Evolutionary conservation across 768 basidiomycete genomes (phyloP), one percentile per base, ranked within the genome.

Genomic region (Leucocoprinus sp.): DNA sequence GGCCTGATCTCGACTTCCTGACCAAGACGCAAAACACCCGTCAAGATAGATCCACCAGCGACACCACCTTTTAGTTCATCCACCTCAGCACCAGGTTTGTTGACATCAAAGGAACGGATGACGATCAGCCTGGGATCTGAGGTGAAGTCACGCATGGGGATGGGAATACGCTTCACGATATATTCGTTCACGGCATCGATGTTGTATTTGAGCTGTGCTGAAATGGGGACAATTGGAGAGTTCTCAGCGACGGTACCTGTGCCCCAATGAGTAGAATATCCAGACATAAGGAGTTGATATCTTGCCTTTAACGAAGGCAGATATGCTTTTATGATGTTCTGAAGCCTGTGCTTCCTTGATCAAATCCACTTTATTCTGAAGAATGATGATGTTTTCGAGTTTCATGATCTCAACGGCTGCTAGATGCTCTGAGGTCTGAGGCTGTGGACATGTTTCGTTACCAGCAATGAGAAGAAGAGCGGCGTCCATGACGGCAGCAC

Each of bases 351-450:
- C 71, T 63, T 97, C 93, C 63, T 96, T 90, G 62, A 99, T 97
- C 54, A 99, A 64, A 70, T 98, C 96, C 54, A 98, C 95, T 71
- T 99, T 99, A 68, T 97, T 98, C 61, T 98, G 95, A 24, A 98
- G 70, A 53, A 98, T 97, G 64, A 98, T 92, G 59, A 99, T 93
- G 61, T 98, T 83, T 61, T 97, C 80, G 49, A 98, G 74, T 67
- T 96, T 96, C 93, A 99, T 98, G 67, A 99, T 98, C 65, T 98
- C 95, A 36, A 99, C 91, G 4, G 96, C 96, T 23, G 96, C 95
- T 45, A 99, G 70, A 74, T 99, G 96, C 66, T 98, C 96, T 8
- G 90, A 93, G 17, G 96, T 99, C 65, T 99, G 96, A 1, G 96
- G 96, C 60, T 99, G 96, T 1, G 95, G 96, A 64, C 96, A 98